Conservation (phyloP, 495 filamentous ascomycete species). For the Coniosporium apollinis region DNA sequence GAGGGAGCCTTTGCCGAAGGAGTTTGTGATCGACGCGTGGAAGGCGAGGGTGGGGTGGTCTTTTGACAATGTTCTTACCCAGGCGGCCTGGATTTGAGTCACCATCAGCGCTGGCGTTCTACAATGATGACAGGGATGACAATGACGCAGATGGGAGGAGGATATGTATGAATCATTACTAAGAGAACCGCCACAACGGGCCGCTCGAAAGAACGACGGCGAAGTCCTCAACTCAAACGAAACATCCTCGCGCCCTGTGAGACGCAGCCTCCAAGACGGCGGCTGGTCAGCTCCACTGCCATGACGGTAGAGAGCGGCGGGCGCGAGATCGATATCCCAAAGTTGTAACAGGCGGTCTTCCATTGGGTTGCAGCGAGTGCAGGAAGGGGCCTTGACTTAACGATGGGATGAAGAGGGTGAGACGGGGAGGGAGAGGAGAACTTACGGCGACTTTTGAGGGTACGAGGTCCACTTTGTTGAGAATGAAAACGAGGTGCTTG, state of each 20-base stretch:
- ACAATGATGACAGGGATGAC: no score
- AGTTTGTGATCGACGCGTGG: constrained; percentile 82
- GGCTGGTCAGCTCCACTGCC: constrained; percentile 48
- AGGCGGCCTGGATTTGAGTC: constrained; percentile 46
- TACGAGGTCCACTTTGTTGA: constrained; percentile 96
- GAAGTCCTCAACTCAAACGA: constrained; percentile 80
- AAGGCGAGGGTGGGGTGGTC: constrained; percentile 89
- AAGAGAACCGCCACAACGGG: constrained; percentile 74
- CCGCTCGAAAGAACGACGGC: constrained; percentile 26
- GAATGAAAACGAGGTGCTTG: constrained; percentile 80
- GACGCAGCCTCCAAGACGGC: constrained; percentile 67
- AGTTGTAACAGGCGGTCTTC: constrained; percentile 88
- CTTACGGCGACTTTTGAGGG: constrained; percentile 88
- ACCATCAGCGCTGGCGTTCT: constrained; percentile 9
- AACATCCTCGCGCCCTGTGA: constrained; percentile 41
- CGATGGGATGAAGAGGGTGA: constrained; percentile 29
- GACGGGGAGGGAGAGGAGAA: constrained; percentile 18
- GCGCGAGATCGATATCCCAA: constrained; percentile 77
- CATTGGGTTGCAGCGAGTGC: constrained; percentile 36
- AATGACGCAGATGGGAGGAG: background rate
- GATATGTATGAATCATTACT: constrained; percentile 95
- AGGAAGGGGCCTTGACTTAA: constrained; percentile 91
- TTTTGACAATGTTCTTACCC: constrained; percentile 65
- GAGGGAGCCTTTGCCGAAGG: constrained; percentile 30
- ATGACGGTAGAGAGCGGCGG: constrained; percentile 40